A percentile compares a stretch with the other conserved stretches of the same genome.
Evolutionary conservation across 441 rosid species (phyloP).

Genomic region (Cnidoscolus chayamansa): DNA sequence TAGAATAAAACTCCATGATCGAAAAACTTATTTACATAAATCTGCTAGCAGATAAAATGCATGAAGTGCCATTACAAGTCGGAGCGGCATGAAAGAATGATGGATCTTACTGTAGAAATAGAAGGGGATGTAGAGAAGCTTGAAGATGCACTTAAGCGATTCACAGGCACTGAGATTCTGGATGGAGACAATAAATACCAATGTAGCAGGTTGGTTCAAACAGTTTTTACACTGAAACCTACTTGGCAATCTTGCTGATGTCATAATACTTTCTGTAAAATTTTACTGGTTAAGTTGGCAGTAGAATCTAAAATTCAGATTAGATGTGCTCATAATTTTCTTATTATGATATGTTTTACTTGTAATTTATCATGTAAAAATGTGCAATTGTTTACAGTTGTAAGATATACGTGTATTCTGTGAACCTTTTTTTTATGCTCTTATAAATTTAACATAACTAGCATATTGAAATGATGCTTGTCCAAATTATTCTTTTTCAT

Average conservation of each 20-base stretch:
- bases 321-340: no score
- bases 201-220: slow-evolving; percentile 67
- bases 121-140: slow-evolving; percentile 79
- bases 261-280: not conserved
- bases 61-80: slow-evolving; percentile 79
- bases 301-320: no score
- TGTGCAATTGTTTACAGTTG: no score
- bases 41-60: slow-evolving; percentile 68
- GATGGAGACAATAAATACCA: slow-evolving; percentile 96
- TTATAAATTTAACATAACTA: no score
- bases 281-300: not conserved
- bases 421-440: not conserved
- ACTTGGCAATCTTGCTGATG: not conserved
- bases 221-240: not conserved
- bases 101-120: slow-evolving; percentile 97
- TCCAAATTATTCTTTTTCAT: not conserved
- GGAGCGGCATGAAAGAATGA: slow-evolving; percentile 83
- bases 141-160: slow-evolving; percentile 84
- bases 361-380: no score
- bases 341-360: no score
- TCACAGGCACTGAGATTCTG: slow-evolving; percentile 75
- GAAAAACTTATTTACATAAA: slow-evolving; percentile 16
- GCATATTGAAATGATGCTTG: not conserved
- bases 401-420: not conserved
- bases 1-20: not conserved